Evolutionary conservation across 2,329 filamentous ascomycete species (phyloP), one percentile per base, ranked within the genome.

Genomic region (Pseudogymnoascus sp.): DNA sequence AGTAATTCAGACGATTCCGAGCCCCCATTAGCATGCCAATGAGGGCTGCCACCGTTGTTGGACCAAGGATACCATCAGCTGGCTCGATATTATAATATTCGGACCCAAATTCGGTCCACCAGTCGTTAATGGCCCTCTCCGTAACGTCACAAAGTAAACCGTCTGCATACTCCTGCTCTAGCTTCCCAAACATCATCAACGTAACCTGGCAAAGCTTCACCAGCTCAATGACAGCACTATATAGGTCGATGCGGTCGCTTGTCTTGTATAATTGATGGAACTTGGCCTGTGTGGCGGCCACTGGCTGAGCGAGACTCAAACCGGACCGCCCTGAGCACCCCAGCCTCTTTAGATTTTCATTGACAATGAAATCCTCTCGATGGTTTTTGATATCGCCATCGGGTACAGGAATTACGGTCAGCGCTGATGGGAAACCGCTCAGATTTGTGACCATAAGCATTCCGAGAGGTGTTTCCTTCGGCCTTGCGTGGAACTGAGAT

Each of bases 41-140:
- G 19, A 99, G 76, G 1, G 90, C 93, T 21, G 93, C 86, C 6
- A 97, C 92, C 0, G 93, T 97, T 0, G 91, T 96, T 1, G 95
- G 93, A 0, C 95, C 95, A 2, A 99, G 78, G 21, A 96, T 92
- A 11, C 93, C 93, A 76, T 99, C 95, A 8, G 89, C 89, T 1
- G 95, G 93, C 74, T 97, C 95, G 35, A 92, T 85, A 63, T 93
- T 96, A 78, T 93, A 97, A 71, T 95, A 88, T 68, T 97, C 93
- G 0, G 87, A 88, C 1, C 95, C 95, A 65, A 97, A 88, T 70
- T 96, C 91, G 1, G 90, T 87, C 95, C 95, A 97, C 95, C 95
- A 99, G 74, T 97, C 90, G 66, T 87, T 88, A 69, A 97, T 86
- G 1, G 93, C 91, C 66, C 83, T 87, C 74, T 99, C 95, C 0